Percentiles rank a stretch among this genome's conserved stretches.
Evolutionary conservation across 306 rosid genomes (phyloP).

Genomic region (Cicer cuneatum): DNA sequence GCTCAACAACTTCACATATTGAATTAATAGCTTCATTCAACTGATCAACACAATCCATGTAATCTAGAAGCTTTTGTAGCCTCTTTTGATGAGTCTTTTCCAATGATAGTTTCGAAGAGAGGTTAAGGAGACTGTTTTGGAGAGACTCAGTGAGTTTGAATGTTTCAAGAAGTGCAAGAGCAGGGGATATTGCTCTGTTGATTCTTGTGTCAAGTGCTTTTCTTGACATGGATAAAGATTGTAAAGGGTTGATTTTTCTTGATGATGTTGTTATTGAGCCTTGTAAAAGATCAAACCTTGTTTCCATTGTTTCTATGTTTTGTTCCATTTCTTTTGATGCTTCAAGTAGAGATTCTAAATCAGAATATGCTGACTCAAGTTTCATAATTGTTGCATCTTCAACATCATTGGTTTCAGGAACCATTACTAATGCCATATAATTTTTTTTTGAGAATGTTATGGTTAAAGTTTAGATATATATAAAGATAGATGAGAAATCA

Average conservation of each 20-base stretch:
- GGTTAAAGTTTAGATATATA: background rate
- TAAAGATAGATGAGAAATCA: background rate
- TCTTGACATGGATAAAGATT: conserved; percentile 74
- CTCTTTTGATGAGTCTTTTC: conserved; percentile 48
- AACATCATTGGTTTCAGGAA: conserved; percentile 34
- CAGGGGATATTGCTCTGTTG: conserved; percentile 75
- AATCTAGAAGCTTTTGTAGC: conserved; percentile 56
- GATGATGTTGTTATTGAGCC: conserved; percentile 58
- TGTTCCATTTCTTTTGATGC: conserved; percentile 55
- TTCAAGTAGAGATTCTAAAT: conserved; percentile 57
- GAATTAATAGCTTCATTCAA: conserved; percentile 53
- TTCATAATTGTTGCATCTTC: conserved; percentile 44
- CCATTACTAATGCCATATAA: conserved; percentile 49
- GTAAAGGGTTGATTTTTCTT: conserved; percentile 68
- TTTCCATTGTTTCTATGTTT: conserved; percentile 56
- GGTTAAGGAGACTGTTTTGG: conserved; percentile 55
- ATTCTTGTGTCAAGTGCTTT: conserved; percentile 83
- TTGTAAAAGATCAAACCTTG: conserved; percentile 54
- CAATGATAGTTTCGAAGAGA: conserved; percentile 48
- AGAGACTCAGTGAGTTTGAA: conserved; percentile 66
- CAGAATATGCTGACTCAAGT: conserved; percentile 63
- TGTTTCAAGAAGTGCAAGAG: conserved; percentile 60
- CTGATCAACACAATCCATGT: conserved; percentile 64
- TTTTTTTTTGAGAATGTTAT: conserved; percentile 12
- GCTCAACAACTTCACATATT: conserved; percentile 68